Conservation (phyloP, 1,284 basidiomycete species). For the Apiotrichum veenhuisii region DNA sequence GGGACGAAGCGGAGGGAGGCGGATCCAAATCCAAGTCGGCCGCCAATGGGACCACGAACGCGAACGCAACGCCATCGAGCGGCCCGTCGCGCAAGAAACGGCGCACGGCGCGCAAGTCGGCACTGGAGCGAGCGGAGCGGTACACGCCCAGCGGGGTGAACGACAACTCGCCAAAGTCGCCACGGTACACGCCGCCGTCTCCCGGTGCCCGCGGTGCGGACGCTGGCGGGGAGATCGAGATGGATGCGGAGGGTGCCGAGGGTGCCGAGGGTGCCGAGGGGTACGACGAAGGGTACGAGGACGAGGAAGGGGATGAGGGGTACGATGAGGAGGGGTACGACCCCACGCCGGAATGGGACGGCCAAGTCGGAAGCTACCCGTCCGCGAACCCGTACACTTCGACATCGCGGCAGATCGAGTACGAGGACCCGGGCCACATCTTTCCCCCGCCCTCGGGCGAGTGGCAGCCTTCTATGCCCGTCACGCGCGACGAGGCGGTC, state of each 20-base stretch:
- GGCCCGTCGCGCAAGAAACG: slow-evolving; percentile 3
- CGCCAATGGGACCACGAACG: neutral
- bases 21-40: neutral
- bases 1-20: neutral
- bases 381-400: neutral
- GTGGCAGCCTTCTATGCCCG: slow-evolving; percentile 13
- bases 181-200: neutral
- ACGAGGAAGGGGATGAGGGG: neutral
- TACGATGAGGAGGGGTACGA: neutral
- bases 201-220: neutral
- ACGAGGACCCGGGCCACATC: slow-evolving; percentile 5
- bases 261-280: slow-evolving; percentile 1
- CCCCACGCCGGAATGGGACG: slow-evolving; percentile 4
- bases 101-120: neutral
- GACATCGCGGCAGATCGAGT: neutral
- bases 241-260: neutral
- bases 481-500: slow-evolving; percentile 31
- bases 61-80: too few species aligned
- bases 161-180: slow-evolving; percentile 18
- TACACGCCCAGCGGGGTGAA: neutral
- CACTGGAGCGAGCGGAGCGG: too few species aligned
- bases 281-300: neutral
- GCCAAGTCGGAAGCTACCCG: neutral
- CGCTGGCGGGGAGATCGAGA: too few species aligned
- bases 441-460: slow-evolving; percentile 17